Base-by-base conservation (phyloP, 331 rosid genomes). In the Pyrus hybrid region DNA sequence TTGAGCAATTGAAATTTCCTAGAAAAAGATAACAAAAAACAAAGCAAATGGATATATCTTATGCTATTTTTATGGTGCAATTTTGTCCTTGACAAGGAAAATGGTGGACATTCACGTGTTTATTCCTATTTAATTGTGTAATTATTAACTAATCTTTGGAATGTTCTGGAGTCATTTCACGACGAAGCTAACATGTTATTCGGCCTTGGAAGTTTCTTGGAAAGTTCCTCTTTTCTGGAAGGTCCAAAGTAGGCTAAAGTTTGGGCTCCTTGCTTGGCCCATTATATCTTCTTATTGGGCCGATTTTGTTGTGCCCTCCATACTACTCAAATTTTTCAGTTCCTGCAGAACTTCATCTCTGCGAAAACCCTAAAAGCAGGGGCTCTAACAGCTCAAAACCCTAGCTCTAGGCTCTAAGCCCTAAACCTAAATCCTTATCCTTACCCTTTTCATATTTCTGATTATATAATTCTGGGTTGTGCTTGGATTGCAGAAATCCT, bases 401-500 rank as follows among this genome's bases (percentile, higher is more conserved):
- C 70, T 35, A 28, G 58, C 49, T 33, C 37, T 41, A 41, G 14
- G 58, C 49, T 33, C 54, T 35, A 7, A 45, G 57, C 80, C 77
- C 80, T 66, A 67, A 60, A 67, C 71, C 71, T 30, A 65, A 7
- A 76, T 17, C 69, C 70, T 45, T 56, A 71, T 63, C 60, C 71
- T 11, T n/a, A 56, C 37, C 7, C 32, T 12, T 45, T 37, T 20
- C 69, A 16, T 65, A 32, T 2, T 63, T 32, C 9, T 58, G 2
- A 2, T 64, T 4, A 3, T 67, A 13, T n/a, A 74, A 20, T 33
- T 68, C 77, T 26, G 57, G 63, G 67, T 28, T 20, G 1, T 51
- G 58, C 58, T 53, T 53, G 58, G 22, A 20, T 22, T 49, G 60
- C 57, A 43, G 8, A n/a, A 20, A 11, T 37, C 10, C 45, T 26